Evolutionary conservation across 176 grass and related monocot genomes (phyloP), one percentile per base, ranked within the genome.

Genomic region (Triticum urartu): DNA sequence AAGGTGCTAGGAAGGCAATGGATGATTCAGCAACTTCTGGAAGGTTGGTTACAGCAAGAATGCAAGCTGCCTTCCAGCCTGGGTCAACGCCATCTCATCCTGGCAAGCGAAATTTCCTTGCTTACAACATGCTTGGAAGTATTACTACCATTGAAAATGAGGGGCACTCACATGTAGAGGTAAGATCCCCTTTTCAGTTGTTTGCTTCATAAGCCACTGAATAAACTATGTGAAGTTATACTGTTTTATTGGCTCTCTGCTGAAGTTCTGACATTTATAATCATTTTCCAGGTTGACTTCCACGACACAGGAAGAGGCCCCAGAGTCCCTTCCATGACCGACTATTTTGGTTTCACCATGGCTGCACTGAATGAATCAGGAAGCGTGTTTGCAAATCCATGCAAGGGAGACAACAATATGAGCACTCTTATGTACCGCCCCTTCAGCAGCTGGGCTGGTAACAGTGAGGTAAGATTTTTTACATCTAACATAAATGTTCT

Each of bases 331-430:
- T 88, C 96, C 43, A 95, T 98, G 96, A 92, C 84, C 15, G 96
- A 98, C 83, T 95, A 95, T 86, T 98, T 98, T 89, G 93, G 93
- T 87, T 98, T 98, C 81, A 95, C 96, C 77, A 98, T 95, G 91
- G 93, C 93, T 86, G 82, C 96, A 75, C n/a, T 98, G 65, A 95
- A 86, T 7, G 96, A 92, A 95, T 94, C 64, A 76, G 93, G 96
- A 70, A 92, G 96, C 68, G 93, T 98, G 25, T 95, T 95, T 84
- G 93, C 93, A 65, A 98, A 95, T 88, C 86, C 78, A 63, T 98
- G 91, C 79, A 98, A 98, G 79, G 91, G 96, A 38, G 93, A 95
- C 84, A 98, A 95, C 47, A 98, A 92, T 82, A 94, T 95, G 96
- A 98, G 96, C 75, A 98, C 96, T 86, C 90, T 98, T 36, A 95